Evolutionary conservation across 176 grass and related monocot species (phyloP).

Genomic region (Phragmites australis): DNA sequence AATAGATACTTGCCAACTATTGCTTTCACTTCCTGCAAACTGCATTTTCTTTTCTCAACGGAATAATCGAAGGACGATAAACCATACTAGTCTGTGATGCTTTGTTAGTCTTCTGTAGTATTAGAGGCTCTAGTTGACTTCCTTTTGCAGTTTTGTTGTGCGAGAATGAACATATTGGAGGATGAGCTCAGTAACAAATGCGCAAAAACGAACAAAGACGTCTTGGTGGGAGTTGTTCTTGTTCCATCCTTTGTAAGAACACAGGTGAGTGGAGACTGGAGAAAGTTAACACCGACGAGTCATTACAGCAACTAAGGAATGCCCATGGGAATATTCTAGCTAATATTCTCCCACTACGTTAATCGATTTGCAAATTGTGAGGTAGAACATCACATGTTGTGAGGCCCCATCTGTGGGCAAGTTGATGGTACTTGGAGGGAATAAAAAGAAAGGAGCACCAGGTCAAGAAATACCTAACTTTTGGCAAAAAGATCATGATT

Average conservation of each 20-base stretch:
- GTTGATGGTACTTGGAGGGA: neutral
- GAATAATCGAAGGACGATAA: too few relatives aligned
- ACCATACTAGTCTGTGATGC: too few relatives aligned
- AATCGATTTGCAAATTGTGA: neutral
- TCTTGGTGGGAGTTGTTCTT: too few relatives aligned
- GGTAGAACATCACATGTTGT: conserved; percentile 18
- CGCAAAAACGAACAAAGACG: too few relatives aligned
- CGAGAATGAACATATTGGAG: too few relatives aligned
- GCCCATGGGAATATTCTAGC: neutral
- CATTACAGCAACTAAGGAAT: conserved; percentile 14
- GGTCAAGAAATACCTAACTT: conserved; percentile 14
- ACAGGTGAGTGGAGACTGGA: neutral
- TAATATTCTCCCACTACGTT: neutral
- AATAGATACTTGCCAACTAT: neutral
- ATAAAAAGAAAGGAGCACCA: neutral
- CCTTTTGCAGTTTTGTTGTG: too few relatives aligned
- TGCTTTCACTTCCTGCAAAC: neutral
- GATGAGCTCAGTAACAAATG: too few relatives aligned
- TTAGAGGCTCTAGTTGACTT: too few relatives aligned
- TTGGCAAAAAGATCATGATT: neutral
- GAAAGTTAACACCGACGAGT: neutral
- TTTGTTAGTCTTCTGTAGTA: too few relatives aligned
- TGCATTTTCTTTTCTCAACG: too few relatives aligned
- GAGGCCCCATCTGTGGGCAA: neutral
- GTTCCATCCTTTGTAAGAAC: neutral